Conservation (phyloP, 2,329 filamentous ascomycete species). For the Hawksworthiomyces lignivorus region DNA sequence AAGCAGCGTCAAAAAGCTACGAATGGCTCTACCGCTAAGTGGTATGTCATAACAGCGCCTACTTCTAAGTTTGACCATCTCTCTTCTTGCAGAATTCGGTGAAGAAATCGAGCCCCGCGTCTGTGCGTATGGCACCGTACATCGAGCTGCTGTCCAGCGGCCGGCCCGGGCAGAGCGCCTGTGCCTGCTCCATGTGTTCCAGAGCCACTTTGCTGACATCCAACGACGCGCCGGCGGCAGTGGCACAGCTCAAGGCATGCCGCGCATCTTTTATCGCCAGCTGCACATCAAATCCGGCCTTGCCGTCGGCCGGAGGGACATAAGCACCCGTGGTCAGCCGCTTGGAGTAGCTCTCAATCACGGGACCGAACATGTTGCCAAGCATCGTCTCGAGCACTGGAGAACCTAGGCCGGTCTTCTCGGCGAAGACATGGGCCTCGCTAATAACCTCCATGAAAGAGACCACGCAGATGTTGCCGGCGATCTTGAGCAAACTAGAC, state of each 20-base stretch:
- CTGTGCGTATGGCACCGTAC: conserved; percentile 2
- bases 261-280: conserved; percentile 6
- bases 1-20: too few species aligned
- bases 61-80: too few species aligned
- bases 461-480: conserved; percentile 5
- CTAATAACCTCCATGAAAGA: conserved; percentile 1
- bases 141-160: not conserved
- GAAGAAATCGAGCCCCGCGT: conserved; percentile 6
- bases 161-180: not conserved
- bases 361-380: conserved; percentile 4
- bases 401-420: conserved; percentile 5
- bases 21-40: too few species aligned
- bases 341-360: conserved; percentile 8
- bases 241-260: not conserved
- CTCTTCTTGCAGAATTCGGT: too few species aligned
- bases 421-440: conserved; percentile 7
- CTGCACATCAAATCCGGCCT: conserved; percentile 4
- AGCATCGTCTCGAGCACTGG: conserved; percentile 1
- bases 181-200: conserved; percentile 1
- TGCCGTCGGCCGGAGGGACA: not conserved
- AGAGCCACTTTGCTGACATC: not conserved
- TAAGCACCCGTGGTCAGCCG: conserved; percentile 4
- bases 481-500: conserved; percentile 9
- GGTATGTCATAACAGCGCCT: too few species aligned
- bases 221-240: conserved; percentile 4